A percentile compares a stretch with the other conserved stretches of the same genome.
Conservation (phyloP, 2,329 filamentous ascomycete species). For the Aspergillus sp. region DNA sequence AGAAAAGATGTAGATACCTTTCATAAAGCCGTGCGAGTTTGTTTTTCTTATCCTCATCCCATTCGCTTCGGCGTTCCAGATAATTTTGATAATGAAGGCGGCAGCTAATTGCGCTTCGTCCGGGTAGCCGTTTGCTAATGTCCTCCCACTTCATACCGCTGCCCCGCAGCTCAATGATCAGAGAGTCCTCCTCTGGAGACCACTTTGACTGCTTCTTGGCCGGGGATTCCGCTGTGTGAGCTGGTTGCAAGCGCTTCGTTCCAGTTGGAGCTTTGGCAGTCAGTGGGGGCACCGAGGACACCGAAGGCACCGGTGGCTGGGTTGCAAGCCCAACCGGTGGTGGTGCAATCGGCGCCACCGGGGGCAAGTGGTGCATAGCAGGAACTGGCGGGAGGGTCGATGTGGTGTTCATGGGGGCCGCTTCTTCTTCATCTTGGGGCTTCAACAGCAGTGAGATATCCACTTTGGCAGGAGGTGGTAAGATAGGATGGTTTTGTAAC, state of each 20-base stretch:
- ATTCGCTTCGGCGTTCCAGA: constrained; percentile 85
- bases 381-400: constrained; percentile 35
- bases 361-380: constrained; percentile 20
- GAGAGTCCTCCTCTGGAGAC: constrained; percentile 88
- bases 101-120: constrained; percentile 90
- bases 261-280: constrained; percentile 32
- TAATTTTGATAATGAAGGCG: constrained; percentile 97
- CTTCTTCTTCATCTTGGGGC: constrained; percentile 48
- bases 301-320: constrained; percentile 24
- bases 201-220: constrained; percentile 97
- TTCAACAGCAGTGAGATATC: constrained; percentile 92
- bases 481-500: constrained; percentile 40
- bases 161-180: constrained; percentile 88
- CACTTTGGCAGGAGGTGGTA: constrained; percentile 66
- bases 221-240: constrained; percentile 59
- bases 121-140: constrained; percentile 86
- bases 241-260: constrained; percentile 45
- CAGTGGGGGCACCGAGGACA: constrained; percentile 30
- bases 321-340: constrained; percentile 21
- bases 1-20: constrained; percentile 59
- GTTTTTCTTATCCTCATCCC: constrained; percentile 97
- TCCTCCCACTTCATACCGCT: constrained; percentile 99
- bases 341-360: constrained; percentile 28
- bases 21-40: constrained; percentile 93
- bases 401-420: constrained; percentile 27